Evolutionary conservation across 2,329 filamentous ascomycete genomes (phyloP).

Genomic region (Juglanconis sp.): DNA sequence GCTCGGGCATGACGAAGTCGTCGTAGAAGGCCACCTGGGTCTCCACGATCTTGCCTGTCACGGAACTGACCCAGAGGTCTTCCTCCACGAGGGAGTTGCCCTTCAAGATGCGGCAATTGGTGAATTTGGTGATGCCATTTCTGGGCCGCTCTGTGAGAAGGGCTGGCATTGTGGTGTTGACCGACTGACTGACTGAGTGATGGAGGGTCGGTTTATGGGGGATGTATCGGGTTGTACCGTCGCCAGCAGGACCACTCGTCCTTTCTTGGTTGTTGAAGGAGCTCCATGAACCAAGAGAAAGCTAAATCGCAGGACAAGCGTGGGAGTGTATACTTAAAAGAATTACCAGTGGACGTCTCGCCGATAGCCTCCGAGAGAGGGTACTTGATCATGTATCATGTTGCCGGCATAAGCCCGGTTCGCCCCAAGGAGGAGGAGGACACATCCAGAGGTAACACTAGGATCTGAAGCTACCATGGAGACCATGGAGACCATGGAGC

Average conservation of each 20-base stretch:
- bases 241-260: constrained; percentile 2
- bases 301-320: not conserved
- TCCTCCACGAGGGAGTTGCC: constrained; percentile 65
- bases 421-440: not conserved
- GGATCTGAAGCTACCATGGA: constrained; percentile 3
- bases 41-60: constrained; percentile 76
- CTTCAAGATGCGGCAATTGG: constrained; percentile 77
- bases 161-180: constrained; percentile 44
- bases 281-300: constrained; percentile 7
- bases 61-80: constrained; percentile 85
- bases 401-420: constrained; percentile 4
- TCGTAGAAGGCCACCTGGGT: constrained; percentile 67
- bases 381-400: constrained; percentile 11
- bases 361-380: constrained; percentile 9
- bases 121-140: constrained; percentile 76
- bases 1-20: constrained; percentile 65
- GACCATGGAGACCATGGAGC: too few species aligned
- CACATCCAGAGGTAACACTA: not conserved
- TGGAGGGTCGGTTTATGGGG: not conserved
- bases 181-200: constrained; percentile 9
- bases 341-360: constrained; percentile 1
- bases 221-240: not conserved
- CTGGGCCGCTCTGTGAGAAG: constrained; percentile 37
- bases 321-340: constrained; percentile 11
- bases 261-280: constrained; percentile 1